These are phyloP conservation scores for Cruciata laevipes DNA, from an alignment of 257 asterid species.

Conservation along the genomic window DNA sequence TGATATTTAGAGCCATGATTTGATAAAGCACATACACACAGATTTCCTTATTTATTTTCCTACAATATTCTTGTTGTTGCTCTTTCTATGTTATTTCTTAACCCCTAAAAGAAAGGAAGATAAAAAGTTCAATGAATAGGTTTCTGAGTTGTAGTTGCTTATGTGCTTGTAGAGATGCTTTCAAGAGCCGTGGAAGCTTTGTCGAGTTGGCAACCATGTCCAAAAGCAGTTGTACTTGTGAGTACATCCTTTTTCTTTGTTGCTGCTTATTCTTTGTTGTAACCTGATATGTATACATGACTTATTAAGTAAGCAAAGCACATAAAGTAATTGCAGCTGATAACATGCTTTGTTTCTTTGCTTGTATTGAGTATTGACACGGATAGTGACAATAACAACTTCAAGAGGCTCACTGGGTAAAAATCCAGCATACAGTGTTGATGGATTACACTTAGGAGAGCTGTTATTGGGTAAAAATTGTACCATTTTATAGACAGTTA, in stretches of 20 bases:
- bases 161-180: slow-evolving; percentile 44
- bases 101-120: not conserved
- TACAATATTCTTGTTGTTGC: not conserved
- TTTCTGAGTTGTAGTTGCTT: not conserved
- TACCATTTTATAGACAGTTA: not conserved
- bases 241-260: slow-evolving; percentile 67
- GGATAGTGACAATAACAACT: not conserved
- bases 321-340: not conserved
- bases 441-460: not conserved
- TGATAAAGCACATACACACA: not conserved
- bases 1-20: not conserved
- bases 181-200: slow-evolving; percentile 54
- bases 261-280: slow-evolving; percentile 9
- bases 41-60: not conserved
- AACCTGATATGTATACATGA: not conserved
- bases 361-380: not conserved
- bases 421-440: not conserved
- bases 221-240: slow-evolving; percentile 93
- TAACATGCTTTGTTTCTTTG: not conserved
- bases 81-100: slow-evolving; percentile 4
- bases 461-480: not conserved
- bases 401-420: not conserved
- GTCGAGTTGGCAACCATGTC: slow-evolving; percentile 41
- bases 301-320: not conserved
- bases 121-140: not conserved